A percentile compares a stretch with the other conserved stretches of the same genome.
These are phyloP conservation scores for Cercospora sp. DNA, from an alignment of 2,329 filamentous ascomycete species.

Conservation along the genomic window DNA sequence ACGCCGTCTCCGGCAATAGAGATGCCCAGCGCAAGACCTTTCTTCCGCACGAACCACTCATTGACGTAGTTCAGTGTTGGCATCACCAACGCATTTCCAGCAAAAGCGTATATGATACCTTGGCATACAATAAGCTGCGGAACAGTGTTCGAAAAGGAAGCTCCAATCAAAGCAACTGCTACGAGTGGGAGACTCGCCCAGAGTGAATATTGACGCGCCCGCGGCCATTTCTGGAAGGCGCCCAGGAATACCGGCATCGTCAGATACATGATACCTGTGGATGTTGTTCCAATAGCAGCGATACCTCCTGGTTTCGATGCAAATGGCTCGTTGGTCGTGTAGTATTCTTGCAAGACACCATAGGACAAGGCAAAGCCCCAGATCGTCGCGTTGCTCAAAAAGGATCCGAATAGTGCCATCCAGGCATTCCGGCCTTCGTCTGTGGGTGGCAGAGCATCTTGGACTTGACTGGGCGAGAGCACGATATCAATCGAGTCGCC, in stretches of 20 bases:
- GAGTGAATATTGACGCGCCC: slow-evolving; percentile 25
- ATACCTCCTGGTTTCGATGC: slow-evolving; percentile 36
- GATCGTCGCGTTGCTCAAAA: slow-evolving; percentile 32
- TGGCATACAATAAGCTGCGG: slow-evolving; percentile 44
- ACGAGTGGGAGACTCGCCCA: slow-evolving; percentile 43
- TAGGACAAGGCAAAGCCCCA: slow-evolving; percentile 38
- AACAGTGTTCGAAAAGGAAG: slow-evolving; percentile 42
- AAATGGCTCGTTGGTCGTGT: slow-evolving; percentile 31
- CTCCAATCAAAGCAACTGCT: slow-evolving; percentile 40
- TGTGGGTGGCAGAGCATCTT: slow-evolving; percentile 37
- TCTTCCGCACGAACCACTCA: slow-evolving; percentile 33
- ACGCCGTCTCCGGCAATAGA: slow-evolving; percentile 48
- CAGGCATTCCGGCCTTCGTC: slow-evolving; percentile 45
- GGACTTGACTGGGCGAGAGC: neutral
- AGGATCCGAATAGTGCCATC: slow-evolving; percentile 52
- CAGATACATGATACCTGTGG: slow-evolving; percentile 49
- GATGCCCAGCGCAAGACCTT: slow-evolving; percentile 55
- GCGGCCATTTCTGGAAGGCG: slow-evolving; percentile 42
- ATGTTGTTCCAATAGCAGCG: slow-evolving; percentile 49
- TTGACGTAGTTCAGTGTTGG: slow-evolving; percentile 25
- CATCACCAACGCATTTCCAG: slow-evolving; percentile 27
- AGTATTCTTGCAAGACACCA: slow-evolving; percentile 38
- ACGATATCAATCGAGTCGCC: neutral
- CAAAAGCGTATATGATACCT: slow-evolving; percentile 43
- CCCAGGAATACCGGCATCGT: slow-evolving; percentile 45